Evolutionary conservation across 441 rosid genomes (phyloP).

Genomic region (Biscutella laevigata): DNA sequence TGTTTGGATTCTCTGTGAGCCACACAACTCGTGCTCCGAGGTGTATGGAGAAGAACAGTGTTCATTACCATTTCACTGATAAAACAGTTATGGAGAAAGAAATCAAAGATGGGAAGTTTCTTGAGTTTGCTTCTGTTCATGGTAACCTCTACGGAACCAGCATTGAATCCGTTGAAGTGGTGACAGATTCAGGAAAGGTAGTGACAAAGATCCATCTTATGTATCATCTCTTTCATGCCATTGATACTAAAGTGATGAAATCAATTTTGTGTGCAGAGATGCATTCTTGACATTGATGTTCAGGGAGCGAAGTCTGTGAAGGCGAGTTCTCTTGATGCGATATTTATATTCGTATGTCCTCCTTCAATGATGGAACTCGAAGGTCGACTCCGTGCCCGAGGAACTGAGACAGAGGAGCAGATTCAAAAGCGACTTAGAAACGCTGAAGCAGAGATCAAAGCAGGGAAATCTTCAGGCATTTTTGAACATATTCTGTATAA

Average conservation of each 20-base stretch:
- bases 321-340: constrained; percentile 64
- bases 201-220: not conserved
- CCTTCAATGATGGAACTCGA: constrained; percentile 78
- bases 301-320: constrained; percentile 86
- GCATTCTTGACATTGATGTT: constrained; percentile 93
- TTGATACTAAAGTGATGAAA: not conserved
- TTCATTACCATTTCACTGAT: constrained; percentile 72
- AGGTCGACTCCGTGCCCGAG: constrained; percentile 71
- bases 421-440: constrained; percentile 62
- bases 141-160: constrained; percentile 87
- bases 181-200: constrained; percentile 87
- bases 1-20: constrained; percentile 92
- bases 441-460: constrained; percentile 67
- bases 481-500: constrained; percentile 56
- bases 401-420: constrained; percentile 85
- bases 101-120: constrained; percentile 69
- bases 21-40: constrained; percentile 84
- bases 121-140: constrained; percentile 80
- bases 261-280: constrained; percentile 46
- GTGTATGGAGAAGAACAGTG: constrained; percentile 51
- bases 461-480: constrained; percentile 55
- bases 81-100: constrained; percentile 68
- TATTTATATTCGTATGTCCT: constrained; percentile 72
- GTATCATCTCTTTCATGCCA: not conserved
- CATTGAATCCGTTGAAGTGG: constrained; percentile 84